Evolutionary conservation across 768 basidiomycete genomes (phyloP), one percentile per base, ranked within the genome.

Genomic region (Lactarius indigo): DNA sequence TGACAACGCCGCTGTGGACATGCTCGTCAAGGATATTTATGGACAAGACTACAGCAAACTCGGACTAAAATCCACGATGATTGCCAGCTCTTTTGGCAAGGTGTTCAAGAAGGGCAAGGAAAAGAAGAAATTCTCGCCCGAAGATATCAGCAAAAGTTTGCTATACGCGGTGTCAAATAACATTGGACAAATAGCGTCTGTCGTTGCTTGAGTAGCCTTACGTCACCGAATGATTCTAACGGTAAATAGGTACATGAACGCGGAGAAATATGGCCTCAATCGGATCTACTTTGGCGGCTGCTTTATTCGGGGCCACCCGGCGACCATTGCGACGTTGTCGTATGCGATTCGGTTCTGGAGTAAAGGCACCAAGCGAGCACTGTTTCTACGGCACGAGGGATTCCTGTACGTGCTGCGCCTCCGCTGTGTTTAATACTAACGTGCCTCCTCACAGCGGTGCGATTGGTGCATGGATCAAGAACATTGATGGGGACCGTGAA

Each of bases 341-440:
- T 99, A 99, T 78, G 97, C 97, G 26, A 98, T 99, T 77, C 88
- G 97, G 20, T 99, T 98, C 80, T 99, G 97, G 97, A 96, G 94
- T 73, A 96, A 96, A 75, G 97, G 97, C 0, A 96, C 89, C 37
- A 98, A 98, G 78, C 87, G 94, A 47, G 97, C 97, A 50, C 81
- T 98, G 70, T 99, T 99, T 82, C 82, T 99, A 69, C 87, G 97
- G 67, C 97, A 99, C 72, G 97, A 99, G 80, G 97, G 96, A 3
- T 98, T 98, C 82, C 78, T 98, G 92, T 96, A 77, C 80, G 92
- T 87, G 54, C 31, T 59, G 61, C 54, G 47, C 67, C 54, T 61
- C 71, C 67, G 60, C 55, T 64, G 39, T 20, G 8, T 60, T 44
- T 42, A 39, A 13, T 61, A 37, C 61, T 66, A 28, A 64, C 3